Percentiles rank a stretch among this genome's conserved stretches.
Conservation (phyloP, 495 filamentous ascomycete genomes). For the Xylaria telfairii region DNA sequence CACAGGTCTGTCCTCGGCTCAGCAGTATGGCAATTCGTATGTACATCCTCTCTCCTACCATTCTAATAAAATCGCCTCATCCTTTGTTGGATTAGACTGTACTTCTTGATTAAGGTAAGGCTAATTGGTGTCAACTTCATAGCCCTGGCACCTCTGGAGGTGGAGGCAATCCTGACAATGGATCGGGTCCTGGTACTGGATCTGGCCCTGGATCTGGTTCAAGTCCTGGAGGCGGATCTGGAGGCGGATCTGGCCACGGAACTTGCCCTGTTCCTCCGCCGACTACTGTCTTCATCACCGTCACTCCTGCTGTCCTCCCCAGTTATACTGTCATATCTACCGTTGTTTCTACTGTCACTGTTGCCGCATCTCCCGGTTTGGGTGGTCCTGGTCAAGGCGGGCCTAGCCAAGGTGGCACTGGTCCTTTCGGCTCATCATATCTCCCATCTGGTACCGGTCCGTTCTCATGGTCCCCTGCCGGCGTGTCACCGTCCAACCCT, state of each 20-base stretch:
- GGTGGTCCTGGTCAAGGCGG: constrained; percentile 31
- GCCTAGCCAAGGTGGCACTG: constrained; percentile 27
- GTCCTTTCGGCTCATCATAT: constrained; percentile 14
- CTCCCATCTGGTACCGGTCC: constrained; percentile 29
- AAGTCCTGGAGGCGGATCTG: constrained; percentile 14
- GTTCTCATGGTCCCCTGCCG: constrained; percentile 32
- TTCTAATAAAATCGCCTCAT: neutral
- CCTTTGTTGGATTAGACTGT: neutral
- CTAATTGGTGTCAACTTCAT: neutral
- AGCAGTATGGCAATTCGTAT: constrained; percentile 37
- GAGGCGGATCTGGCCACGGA: constrained; percentile 23
- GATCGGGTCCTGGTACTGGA: constrained; percentile 18
- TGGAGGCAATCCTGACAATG: constrained; percentile 18
- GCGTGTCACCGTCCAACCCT: constrained; percentile 26
- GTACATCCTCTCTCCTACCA: constrained; percentile 9
- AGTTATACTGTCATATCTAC: constrained; percentile 36
- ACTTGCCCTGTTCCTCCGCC: constrained; percentile 37
- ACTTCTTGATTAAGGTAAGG: neutral
- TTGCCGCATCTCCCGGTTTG: constrained; percentile 28
- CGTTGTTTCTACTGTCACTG: constrained; percentile 37
- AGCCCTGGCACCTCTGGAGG: constrained; percentile 18
- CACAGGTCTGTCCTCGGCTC: constrained; percentile 34
- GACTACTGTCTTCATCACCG: constrained; percentile 46
- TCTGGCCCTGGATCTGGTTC: constrained; percentile 18
- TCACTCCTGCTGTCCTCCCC: constrained; percentile 32